These are phyloP conservation scores for Candida saitoana DNA, from an alignment of 805 yeast species.

Conservation along the genomic window DNA sequence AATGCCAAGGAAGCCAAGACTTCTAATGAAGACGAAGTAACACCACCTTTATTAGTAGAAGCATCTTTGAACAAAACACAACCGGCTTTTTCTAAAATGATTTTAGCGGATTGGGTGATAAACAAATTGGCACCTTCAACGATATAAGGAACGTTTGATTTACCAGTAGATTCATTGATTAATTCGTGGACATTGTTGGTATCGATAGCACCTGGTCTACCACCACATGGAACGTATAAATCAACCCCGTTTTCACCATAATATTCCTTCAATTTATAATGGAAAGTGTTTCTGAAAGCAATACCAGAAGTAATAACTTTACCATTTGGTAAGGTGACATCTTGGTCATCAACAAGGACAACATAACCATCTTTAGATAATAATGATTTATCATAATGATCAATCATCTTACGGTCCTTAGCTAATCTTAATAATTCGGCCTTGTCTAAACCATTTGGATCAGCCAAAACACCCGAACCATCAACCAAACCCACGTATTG, in stretches of 20 bases:
- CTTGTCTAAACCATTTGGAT: constrained; percentile 84
- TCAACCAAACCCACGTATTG: constrained; percentile 85
- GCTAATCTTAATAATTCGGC: constrained; percentile 78
- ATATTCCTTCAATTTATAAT: constrained; percentile 62
- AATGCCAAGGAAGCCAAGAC: constrained; percentile 92
- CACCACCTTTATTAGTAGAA: constrained; percentile 97
- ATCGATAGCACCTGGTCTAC: constrained; percentile 95
- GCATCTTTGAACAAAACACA: constrained; percentile 90
- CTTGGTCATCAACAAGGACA: constrained; percentile 81
- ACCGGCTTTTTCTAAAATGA: constrained; percentile 82
- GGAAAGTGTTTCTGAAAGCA: constrained; percentile 86
- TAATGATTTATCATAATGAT: constrained; percentile 60
- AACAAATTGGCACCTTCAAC: constrained; percentile 98
- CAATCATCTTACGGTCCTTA: constrained; percentile 66
- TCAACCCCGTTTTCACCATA: constrained; percentile 61
- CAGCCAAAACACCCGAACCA: constrained; percentile 93
- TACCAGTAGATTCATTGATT: constrained; percentile 72
- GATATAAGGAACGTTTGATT: constrained; percentile 74
- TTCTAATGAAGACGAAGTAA: constrained; percentile 92
- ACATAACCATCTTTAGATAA: constrained; percentile 74
- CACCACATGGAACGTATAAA: constrained; percentile 97
- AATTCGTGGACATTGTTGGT: constrained; percentile 71
- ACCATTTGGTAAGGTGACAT: constrained; percentile 75
- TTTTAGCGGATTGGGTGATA: constrained; percentile 90
- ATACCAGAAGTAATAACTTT: constrained; percentile 75